Conservation (phyloP, 768 basidiomycete genomes). For the Pseudohyphozyma bogoriensis region DNA sequence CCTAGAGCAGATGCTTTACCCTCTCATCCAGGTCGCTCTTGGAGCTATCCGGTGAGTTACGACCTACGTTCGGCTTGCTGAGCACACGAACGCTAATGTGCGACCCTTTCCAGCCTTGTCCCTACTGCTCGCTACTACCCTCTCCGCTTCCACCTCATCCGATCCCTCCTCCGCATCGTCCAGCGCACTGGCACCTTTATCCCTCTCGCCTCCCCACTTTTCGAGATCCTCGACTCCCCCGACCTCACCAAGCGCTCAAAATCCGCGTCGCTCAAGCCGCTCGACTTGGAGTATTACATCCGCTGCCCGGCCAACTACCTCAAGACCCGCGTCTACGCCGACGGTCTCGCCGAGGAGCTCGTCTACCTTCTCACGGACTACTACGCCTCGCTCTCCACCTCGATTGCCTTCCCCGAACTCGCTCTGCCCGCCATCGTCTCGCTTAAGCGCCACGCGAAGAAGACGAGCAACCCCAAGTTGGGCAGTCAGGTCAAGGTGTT, state of each 20-base stretch:
- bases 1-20: constrained; percentile 81
- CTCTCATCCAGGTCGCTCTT: constrained; percentile 83
- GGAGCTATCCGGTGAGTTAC: constrained; percentile 82
- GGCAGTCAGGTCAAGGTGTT: constrained; percentile 56
- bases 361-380: constrained; percentile 70
- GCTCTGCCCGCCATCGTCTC: constrained; percentile 64
- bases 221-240: constrained; percentile 71
- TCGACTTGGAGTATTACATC: constrained; percentile 79
- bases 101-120: constrained; percentile 53
- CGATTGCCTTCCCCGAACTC: constrained; percentile 89
- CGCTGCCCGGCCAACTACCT: constrained; percentile 79
- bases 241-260: constrained; percentile 64
- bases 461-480: constrained; percentile 38
- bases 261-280: constrained; percentile 70
- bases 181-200: constrained; percentile 75
- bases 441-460: constrained; percentile 65
- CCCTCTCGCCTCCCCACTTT: constrained; percentile 73
- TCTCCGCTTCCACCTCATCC: constrained; percentile 82
- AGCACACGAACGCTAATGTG: neutral
- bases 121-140: constrained; percentile 86
- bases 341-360: constrained; percentile 72
- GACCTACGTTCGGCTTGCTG: neutral
- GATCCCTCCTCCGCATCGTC: constrained; percentile 75
- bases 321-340: constrained; percentile 73
- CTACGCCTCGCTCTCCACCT: constrained; percentile 63